Percentiles rank a stretch among this genome's conserved stretches.
Evolutionary conservation across 2,329 filamentous ascomycete species (phyloP).

Genomic region (Salinomyces thailandicus): DNA sequence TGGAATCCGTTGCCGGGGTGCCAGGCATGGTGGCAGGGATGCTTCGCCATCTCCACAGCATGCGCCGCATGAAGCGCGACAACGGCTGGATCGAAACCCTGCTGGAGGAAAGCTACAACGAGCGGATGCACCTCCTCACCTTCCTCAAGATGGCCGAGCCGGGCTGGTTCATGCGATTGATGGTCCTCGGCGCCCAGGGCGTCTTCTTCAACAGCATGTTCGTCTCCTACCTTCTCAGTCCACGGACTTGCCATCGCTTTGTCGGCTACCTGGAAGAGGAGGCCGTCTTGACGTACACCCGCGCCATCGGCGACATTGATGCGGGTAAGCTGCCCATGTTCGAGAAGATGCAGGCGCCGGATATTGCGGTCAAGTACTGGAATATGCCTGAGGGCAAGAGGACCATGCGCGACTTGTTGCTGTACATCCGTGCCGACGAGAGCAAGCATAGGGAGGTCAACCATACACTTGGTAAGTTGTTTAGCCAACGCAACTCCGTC

Average conservation of each 20-base stretch:
- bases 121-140: conserved; percentile 64
- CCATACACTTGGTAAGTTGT: conserved; percentile 63
- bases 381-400: conserved; percentile 76
- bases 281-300: conserved; percentile 88
- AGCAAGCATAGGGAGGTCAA: conserved; percentile 78
- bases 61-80: conserved; percentile 78
- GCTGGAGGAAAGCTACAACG: conserved; percentile 29
- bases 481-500: neutral
- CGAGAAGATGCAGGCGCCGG: conserved; percentile 67
- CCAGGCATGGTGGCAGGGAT: conserved; percentile 96
- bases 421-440: conserved; percentile 86
- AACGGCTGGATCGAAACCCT: conserved; percentile 71
- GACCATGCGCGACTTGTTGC: conserved; percentile 74
- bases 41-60: conserved; percentile 75
- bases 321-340: conserved; percentile 73
- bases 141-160: conserved; percentile 88
- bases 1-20: conserved; percentile 89
- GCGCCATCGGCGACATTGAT: conserved; percentile 79
- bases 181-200: conserved; percentile 86
- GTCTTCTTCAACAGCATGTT: conserved; percentile 95
- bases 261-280: conserved; percentile 97
- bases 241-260: conserved; percentile 84
- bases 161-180: conserved; percentile 79
- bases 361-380: conserved; percentile 89
- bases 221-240: conserved; percentile 74